These are phyloP conservation scores for Cicer chorassanicum DNA, from an alignment of 306 rosid species.

Conservation along the genomic window DNA sequence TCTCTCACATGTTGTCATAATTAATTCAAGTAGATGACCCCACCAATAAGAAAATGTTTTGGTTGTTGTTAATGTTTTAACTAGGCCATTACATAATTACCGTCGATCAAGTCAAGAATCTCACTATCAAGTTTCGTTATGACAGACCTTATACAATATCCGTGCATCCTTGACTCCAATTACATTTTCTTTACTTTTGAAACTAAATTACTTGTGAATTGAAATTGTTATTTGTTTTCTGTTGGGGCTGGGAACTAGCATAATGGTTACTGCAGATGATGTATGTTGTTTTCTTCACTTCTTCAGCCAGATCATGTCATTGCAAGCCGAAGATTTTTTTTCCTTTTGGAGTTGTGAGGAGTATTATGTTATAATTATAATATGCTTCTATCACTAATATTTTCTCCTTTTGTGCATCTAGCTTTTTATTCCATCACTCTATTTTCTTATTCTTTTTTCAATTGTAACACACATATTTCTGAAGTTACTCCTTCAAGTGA, in stretches of 20 bases:
- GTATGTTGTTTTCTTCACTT: slow-evolving; percentile 28
- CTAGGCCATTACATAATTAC: neutral
- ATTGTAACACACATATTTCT: too few species aligned
- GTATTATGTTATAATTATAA: neutral
- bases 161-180: neutral
- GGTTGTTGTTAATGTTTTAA: slow-evolving; percentile 16
- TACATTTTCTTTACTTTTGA: slow-evolving; percentile 6
- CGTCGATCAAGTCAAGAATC: neutral
- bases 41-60: neutral
- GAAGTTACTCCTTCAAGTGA: neutral
- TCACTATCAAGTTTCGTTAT: neutral
- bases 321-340: neutral
- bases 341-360: neutral
- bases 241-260: too few species aligned
- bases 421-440: too few species aligned
- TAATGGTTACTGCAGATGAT: slow-evolving; percentile 6
- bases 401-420: too few species aligned
- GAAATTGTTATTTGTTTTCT: neutral
- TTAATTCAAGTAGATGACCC: slow-evolving; percentile 1
- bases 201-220: slow-evolving; percentile 26
- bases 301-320: neutral
- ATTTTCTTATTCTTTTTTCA: too few species aligned
- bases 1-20: neutral
- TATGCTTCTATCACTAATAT: neutral
- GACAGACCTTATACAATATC: neutral